A percentile compares a stretch with the other conserved stretches of the same genome.
phyloP scores from a whole-genome alignment of 441 rosid species.

The Corymbia citriodora region DNA sequence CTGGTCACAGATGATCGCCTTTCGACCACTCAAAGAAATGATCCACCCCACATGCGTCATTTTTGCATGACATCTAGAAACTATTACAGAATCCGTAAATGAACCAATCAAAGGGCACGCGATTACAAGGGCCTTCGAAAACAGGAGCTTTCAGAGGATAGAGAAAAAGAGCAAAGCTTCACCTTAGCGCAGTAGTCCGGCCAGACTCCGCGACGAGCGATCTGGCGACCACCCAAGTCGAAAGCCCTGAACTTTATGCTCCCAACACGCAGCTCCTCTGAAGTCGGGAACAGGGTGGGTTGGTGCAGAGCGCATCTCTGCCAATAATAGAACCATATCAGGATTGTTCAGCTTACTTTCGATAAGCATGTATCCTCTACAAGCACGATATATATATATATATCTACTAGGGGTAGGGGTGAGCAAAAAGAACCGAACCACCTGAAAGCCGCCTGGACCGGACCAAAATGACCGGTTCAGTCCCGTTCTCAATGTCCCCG shows the following conservation, averaged over 20 bases:
- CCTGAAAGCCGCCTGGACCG: too few species aligned
- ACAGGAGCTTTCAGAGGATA: background rate
- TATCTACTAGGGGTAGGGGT: too few species aligned
- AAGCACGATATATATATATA: too few species aligned
- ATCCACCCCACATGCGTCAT: background rate
- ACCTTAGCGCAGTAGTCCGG: background rate
- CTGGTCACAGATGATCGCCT: too few species aligned
- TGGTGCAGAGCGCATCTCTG: background rate
- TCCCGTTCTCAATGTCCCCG: too few species aligned
- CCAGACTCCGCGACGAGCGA: background rate
- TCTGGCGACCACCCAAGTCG: background rate
- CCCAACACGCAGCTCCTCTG: background rate
- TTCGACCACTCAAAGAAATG: too few species aligned
- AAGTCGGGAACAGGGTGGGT: background rate
- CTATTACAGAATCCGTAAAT: background rate
- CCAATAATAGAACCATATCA: background rate
- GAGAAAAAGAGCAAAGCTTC: background rate
- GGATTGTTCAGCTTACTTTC: background rate
- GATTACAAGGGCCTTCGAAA: rapidly evolving
- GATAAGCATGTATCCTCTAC: rapidly evolving
- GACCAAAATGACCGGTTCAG: too few species aligned
- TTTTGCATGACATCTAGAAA: background rate
- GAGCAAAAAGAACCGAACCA: too few species aligned
- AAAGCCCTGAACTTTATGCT: background rate
- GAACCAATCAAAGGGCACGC: background rate